These are phyloP conservation scores for Dichotomocladium elegans DNA, from an alignment of 371 early-diverging fungal genomes.

Conservation along the genomic window DNA sequence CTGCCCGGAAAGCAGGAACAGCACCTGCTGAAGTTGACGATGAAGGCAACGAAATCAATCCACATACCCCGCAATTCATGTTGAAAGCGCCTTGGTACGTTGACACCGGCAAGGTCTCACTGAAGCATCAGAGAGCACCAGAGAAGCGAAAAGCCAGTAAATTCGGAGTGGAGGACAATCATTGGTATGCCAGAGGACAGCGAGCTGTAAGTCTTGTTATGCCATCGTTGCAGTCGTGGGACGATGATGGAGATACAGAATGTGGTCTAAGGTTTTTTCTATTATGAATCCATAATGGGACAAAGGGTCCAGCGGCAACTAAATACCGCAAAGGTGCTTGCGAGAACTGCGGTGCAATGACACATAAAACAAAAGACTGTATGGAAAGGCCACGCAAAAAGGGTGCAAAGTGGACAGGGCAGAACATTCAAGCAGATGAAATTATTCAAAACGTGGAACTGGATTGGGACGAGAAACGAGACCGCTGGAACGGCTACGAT, in stretches of 20 bases:
- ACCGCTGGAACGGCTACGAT: conserved; percentile 98
- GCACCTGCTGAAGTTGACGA: conserved; percentile 89
- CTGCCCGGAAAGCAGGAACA: conserved; percentile 87
- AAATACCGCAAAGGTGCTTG: conserved; percentile 95
- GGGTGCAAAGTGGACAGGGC: conserved; percentile 87
- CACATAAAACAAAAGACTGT: conserved; percentile 92
- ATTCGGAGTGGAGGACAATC: conserved; percentile 46
- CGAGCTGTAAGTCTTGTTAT: conserved; percentile 47
- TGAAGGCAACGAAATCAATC: conserved; percentile 95
- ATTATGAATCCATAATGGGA: no score
- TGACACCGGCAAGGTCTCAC: conserved; percentile 79
- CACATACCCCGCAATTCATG: conserved; percentile 98
- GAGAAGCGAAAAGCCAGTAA: conserved; percentile 30
- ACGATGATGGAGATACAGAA: not conserved
- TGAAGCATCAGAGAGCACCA: conserved; percentile 85
- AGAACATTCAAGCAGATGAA: conserved; percentile 85
- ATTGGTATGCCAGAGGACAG: conserved; percentile 85
- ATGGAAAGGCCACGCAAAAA: conserved; percentile 89
- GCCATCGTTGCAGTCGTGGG: no score
- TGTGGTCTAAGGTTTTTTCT: conserved; percentile 5
- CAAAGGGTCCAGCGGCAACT: conserved; percentile 81
- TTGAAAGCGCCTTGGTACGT: conserved; percentile 96
- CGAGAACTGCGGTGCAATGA: conserved; percentile 94
- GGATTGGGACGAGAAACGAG: conserved; percentile 93
- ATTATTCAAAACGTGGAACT: conserved; percentile 74